Evolutionary conservation across 176 grass and related monocot genomes (phyloP).

Genomic region (Eragrostis curvula): DNA sequence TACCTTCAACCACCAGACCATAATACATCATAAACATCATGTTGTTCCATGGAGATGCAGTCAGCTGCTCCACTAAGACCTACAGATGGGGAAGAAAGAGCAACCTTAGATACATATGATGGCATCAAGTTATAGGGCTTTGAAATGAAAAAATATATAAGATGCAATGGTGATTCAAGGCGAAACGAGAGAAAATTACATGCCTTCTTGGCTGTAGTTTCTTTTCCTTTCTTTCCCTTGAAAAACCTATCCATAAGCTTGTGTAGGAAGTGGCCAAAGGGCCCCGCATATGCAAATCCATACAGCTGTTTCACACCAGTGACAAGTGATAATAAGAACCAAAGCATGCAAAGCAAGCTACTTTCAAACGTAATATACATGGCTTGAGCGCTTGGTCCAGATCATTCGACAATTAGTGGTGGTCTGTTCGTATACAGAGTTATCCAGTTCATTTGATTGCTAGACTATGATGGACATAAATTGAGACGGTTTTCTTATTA

Average conservation of each 20-base stretch:
- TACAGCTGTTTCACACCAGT: constrained; percentile 57
- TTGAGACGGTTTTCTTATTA: background rate
- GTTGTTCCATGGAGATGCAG: constrained; percentile 79
- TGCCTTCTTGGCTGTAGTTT: constrained; percentile 88
- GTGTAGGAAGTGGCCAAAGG: constrained; percentile 87
- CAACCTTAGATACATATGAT: background rate
- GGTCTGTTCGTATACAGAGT: background rate
- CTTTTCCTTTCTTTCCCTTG: constrained; percentile 86
- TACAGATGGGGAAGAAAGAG: constrained; percentile 12
- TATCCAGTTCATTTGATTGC: too few relatives aligned
- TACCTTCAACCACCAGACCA: constrained; percentile 76
- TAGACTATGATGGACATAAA: background rate
- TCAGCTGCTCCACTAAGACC: constrained; percentile 81
- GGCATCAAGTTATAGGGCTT: constrained; percentile 5
- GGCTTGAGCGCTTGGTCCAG: background rate
- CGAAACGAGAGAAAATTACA: constrained; percentile 29
- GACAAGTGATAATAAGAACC: background rate
- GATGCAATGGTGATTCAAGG: background rate
- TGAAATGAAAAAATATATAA: background rate
- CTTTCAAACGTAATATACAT: too few relatives aligned
- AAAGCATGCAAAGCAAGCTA: background rate
- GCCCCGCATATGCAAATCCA: constrained; percentile 80
- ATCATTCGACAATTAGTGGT: background rate
- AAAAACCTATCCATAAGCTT: constrained; percentile 90
- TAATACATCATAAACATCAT: constrained; percentile 87